Evolutionary conservation across 2,329 filamentous ascomycete species (phyloP), one percentile per base, ranked within the genome.

Genomic region (Pseudocercospora vitis): DNA sequence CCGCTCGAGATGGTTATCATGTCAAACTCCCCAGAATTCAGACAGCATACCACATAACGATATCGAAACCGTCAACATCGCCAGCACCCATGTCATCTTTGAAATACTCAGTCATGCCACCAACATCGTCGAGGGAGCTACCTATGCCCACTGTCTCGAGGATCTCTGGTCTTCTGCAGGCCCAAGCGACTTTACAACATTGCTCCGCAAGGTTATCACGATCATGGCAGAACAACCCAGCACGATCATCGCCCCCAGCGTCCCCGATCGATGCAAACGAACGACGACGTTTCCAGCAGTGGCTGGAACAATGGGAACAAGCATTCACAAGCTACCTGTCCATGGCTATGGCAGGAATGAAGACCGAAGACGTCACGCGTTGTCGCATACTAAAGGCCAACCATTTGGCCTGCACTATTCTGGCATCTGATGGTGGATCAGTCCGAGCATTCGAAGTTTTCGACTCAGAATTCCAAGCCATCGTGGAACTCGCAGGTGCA

Each of bases 341-440:
- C 4, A 50, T 56, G 4, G 50, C 61, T 7, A 65, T 66, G 64
- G 49, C 65, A 2, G 47, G 54, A 9, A 65, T 69, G 62, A 56
- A 57, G 14, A 31, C 21, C 4, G 60, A 64, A n/a, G 65, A 68
- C 24, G 52, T 68, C n/a, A 62, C 61, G 11, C 57, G 53, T 14
- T 66, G 58, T 33, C 59, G 67, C 8, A 57, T 68, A 7, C 57
- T 69, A 19, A 69, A 69, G 48, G 65, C 67, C 4, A 69, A 69
- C 42, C 67, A 69, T 33, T 55, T 69, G 3, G 62, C 61, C 24
- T 67, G 66, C 52, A 61, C 59, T 18, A 59, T 69, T n/a, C 52
- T 69, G n/a, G 64, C 65, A 1, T 62, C 65, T 1, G 55, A 61
- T 19, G 42, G 45, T 45, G 59, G 62, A 9, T 46, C 55, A 1